These are phyloP conservation scores for Elsinoe ampelina DNA, from an alignment of 2,329 filamentous ascomycete species.

Conservation along the genomic window DNA sequence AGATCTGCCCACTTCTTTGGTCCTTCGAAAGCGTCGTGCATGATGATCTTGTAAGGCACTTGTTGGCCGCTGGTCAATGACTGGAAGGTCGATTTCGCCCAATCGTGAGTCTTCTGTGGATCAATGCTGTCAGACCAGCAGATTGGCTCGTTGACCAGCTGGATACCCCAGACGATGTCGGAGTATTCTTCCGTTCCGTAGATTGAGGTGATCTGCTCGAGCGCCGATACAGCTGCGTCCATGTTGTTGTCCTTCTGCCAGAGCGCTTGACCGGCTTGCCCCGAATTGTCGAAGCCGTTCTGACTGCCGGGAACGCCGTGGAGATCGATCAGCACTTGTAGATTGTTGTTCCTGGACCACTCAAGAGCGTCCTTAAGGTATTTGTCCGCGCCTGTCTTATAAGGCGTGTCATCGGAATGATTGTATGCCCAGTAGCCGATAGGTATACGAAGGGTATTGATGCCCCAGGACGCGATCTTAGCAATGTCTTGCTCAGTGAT, in stretches of 20 bases:
- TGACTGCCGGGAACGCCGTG: slow-evolving; percentile 78
- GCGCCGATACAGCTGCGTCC: slow-evolving; percentile 28
- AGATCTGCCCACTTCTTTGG: slow-evolving; percentile 26
- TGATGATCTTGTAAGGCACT: slow-evolving; percentile 28
- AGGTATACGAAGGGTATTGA: slow-evolving; percentile 40
- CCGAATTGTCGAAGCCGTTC: slow-evolving; percentile 18
- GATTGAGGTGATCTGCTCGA: slow-evolving; percentile 31
- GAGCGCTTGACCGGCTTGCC: slow-evolving; percentile 15
- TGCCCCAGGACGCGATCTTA: slow-evolving; percentile 30
- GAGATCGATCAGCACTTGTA: slow-evolving; percentile 42
- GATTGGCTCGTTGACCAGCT: slow-evolving; percentile 38
- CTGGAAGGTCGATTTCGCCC: slow-evolving; percentile 29
- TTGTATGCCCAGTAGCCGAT: slow-evolving; percentile 46
- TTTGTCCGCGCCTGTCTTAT: slow-evolving; percentile 37
- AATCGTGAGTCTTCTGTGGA: slow-evolving; percentile 27
- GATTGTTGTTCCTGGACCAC: slow-evolving; percentile 23
- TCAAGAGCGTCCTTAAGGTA: slow-evolving; percentile 33
- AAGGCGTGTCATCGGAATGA: slow-evolving; percentile 32
- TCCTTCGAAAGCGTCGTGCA: slow-evolving; percentile 32
- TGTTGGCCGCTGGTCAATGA: slow-evolving; percentile 27
- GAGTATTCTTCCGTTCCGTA: slow-evolving; percentile 31
- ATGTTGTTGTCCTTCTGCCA: slow-evolving; percentile 22
- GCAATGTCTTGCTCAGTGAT: slow-evolving; percentile 36
- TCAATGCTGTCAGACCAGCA: slow-evolving; percentile 27
- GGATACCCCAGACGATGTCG: slow-evolving; percentile 35